phyloP scores from a whole-genome alignment of 805 yeast genomes.

The Wickerhamomyces rabaulensis region DNA sequence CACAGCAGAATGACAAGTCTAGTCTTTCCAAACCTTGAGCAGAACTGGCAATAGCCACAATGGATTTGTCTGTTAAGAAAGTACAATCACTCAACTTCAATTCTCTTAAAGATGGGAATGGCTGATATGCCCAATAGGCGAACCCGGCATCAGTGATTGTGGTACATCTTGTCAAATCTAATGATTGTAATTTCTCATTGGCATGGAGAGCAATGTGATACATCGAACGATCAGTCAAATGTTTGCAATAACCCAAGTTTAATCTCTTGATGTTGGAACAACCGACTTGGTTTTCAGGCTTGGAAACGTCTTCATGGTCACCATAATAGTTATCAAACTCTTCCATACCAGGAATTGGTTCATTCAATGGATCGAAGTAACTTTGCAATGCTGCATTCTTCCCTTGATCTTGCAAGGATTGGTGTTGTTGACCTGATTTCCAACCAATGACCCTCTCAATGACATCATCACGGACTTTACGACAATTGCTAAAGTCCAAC shows the following conservation, averaged over 20 bases:
- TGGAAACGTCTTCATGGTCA: neutral
- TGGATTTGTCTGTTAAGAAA: constrained; percentile 60
- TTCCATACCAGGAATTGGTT: constrained; percentile 28
- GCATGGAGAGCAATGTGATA: constrained; percentile 55
- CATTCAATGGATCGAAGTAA: constrained; percentile 12
- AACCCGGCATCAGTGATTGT: constrained; percentile 75
- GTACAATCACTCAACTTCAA: constrained; percentile 69
- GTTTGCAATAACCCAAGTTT: constrained; percentile 70
- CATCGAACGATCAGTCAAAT: constrained; percentile 65
- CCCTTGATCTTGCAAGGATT: neutral
- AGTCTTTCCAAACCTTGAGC: constrained; percentile 52
- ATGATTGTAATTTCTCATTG: constrained; percentile 44
- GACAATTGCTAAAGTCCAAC: constrained; percentile 65
- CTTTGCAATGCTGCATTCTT: neutral
- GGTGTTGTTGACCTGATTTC: constrained; percentile 16
- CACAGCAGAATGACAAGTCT: constrained; percentile 71
- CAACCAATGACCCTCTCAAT: constrained; percentile 65
- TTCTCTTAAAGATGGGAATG: constrained; percentile 47
- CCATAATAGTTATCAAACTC: constrained; percentile 14
- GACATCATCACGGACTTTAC: constrained; percentile 69
- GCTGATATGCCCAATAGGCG: constrained; percentile 53
- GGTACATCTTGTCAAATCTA: constrained; percentile 71
- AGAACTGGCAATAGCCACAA: constrained; percentile 54
- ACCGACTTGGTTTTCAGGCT: constrained; percentile 33
- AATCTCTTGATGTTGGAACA: constrained; percentile 52